These are phyloP conservation scores for Sporothrix curviconia DNA, from an alignment of 2,329 filamentous ascomycete genomes.

Conservation along the genomic window DNA sequence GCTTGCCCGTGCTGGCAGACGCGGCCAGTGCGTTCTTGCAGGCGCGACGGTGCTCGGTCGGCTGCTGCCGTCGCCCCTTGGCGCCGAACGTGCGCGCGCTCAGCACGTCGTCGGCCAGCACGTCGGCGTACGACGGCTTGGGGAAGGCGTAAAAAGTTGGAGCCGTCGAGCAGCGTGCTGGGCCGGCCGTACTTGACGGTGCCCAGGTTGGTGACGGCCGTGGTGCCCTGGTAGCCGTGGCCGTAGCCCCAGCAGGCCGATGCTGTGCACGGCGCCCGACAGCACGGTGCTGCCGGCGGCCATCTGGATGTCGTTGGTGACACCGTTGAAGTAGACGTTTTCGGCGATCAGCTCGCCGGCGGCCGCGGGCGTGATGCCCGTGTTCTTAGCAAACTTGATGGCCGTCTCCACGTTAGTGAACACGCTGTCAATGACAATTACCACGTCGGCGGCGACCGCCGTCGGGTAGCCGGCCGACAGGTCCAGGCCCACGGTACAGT, in stretches of 20 bases:
- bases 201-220: constrained; percentile 19
- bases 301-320: constrained; percentile 36
- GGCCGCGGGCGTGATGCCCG: constrained; percentile 27
- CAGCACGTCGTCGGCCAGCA: constrained; percentile 53
- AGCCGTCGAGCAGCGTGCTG: constrained; percentile 44
- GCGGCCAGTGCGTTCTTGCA: constrained; percentile 51
- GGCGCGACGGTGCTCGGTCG: constrained; percentile 63
- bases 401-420: constrained; percentile 62
- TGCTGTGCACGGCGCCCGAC: constrained; percentile 38
- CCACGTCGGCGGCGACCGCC: constrained; percentile 55
- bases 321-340: constrained; percentile 38
- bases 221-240: constrained; percentile 27
- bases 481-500: constrained; percentile 61
- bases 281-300: constrained; percentile 39
- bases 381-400: constrained; percentile 48
- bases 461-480: constrained; percentile 44
- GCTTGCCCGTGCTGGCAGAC: constrained; percentile 44
- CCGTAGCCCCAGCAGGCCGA: constrained; percentile 33
- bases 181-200: constrained; percentile 46
- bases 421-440: constrained; percentile 66
- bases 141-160: constrained; percentile 62
- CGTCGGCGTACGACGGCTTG: constrained; percentile 65
- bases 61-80: constrained; percentile 65
- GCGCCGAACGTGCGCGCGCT: constrained; percentile 62
- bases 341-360: constrained; percentile 40